Conservation (phyloP, 23 red algal species). For the Cyanidiococcus yangmingshanensis region DNA sequence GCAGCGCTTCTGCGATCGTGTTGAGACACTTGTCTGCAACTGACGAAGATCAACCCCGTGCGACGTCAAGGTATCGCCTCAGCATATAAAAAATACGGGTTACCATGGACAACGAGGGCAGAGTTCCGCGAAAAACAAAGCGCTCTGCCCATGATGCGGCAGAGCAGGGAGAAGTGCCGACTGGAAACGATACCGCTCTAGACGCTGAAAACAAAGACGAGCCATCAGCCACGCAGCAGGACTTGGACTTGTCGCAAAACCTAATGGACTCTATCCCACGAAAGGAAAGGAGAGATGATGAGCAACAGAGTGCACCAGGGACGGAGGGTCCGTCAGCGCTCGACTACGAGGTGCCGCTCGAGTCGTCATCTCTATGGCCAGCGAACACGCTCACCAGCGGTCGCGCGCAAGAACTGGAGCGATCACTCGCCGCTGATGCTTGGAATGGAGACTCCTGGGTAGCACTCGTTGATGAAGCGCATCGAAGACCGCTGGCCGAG, state of each 20-base stretch:
- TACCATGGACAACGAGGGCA: neutral
- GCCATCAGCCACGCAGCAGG: neutral
- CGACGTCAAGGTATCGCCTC: too few relatives aligned
- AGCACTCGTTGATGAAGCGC: slow-evolving; percentile 21
- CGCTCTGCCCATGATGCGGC: neutral
- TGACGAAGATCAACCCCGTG: too few relatives aligned
- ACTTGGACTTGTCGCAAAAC: neutral
- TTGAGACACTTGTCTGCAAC: too few relatives aligned
- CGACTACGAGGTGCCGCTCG: slow-evolving; percentile 18
- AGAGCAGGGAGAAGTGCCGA: neutral
- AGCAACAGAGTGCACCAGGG: neutral
- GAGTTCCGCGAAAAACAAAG: neutral
- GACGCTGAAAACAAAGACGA: neutral
- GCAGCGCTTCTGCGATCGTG: too few relatives aligned
- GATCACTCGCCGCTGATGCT: neutral
- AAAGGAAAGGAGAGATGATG: neutral
- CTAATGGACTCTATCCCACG: neutral
- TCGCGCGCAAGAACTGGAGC: slow-evolving; percentile 14
- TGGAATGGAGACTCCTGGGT: slow-evolving; percentile 31
- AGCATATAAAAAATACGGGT: too few relatives aligned
- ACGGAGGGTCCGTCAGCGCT: neutral
- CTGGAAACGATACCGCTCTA: neutral
- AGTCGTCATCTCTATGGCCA: neutral
- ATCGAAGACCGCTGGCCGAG: slow-evolving; percentile 12
- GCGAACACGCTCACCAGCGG: slow-evolving; percentile 11